Base-by-base conservation (phyloP, 768 basidiomycete genomes). In the Pleurotus ostreatus region DNA sequence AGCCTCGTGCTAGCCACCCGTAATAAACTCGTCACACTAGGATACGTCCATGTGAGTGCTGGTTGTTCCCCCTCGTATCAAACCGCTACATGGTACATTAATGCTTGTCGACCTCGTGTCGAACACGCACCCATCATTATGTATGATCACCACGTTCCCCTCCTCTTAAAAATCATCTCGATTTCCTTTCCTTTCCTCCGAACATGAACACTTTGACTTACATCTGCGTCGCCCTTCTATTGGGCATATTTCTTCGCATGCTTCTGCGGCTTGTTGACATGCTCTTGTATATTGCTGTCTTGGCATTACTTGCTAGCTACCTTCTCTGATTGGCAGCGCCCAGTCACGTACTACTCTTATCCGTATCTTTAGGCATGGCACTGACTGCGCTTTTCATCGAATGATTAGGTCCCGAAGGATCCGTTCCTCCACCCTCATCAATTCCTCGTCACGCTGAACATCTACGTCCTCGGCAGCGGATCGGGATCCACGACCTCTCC, bases 391-490 rank as follows among this genome's bases (percentile, higher is more conserved):
- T n/a, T 12, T 15, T 34, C 20, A 47, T 44, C 30, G 30, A 34
- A 11, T 34, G 30, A 9, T n/a, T 25, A 53, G 51, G 71, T 85
- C 38, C 86, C 90, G 2, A 86, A 85, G 66, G 92, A 93, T 66
- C 91, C 92, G 1, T 92, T 94, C 64, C 71, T 89, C 45, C 80
- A 89, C 56, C 88, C 89, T 0, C 66, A 79, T 40, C 71, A 71
- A 7, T 87, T 93, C 58, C 63, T 78, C 18, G 67, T 71, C 22
- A 78, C 80, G 1, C 71, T 92, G 5, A 66, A 62, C 45, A 65
- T 70, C 15, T 78, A 76, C 56, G 49, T 69, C 25, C 64, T 69
- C 13, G 51, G 51, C 16, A 53, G 37, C 41, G 51, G 51, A 18
- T 60, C 69, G 23, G 62, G 63, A 34, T 55, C 70, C 15, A 57